Evolutionary conservation across 805 yeast genomes (phyloP).

Genomic region (Candida germanica): DNA sequence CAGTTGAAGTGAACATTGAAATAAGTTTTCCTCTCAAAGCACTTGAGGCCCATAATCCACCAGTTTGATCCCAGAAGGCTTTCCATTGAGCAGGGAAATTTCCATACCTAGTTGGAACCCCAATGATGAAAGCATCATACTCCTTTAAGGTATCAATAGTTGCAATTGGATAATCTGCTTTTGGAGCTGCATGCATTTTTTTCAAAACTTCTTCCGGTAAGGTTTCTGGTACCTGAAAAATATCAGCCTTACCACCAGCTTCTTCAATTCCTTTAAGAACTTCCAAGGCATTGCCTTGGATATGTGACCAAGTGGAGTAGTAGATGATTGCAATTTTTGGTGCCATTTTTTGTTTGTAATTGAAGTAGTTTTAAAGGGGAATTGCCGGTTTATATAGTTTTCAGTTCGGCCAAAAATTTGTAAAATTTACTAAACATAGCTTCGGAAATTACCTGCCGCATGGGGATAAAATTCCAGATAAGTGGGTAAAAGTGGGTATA

Average conservation of each 20-base stretch:
- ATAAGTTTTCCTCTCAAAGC: conserved; percentile 70
- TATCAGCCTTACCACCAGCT: conserved; percentile 64
- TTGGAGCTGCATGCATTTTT: conserved; percentile 16
- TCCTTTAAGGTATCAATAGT: conserved; percentile 53
- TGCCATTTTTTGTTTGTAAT: conserved; percentile 3
- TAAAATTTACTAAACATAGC: too few relatives aligned
- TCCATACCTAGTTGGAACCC: conserved; percentile 81
- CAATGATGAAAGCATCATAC: conserved; percentile 75
- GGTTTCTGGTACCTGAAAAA: conserved; percentile 69
- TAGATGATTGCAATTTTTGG: conserved; percentile 38
- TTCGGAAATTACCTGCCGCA: too few relatives aligned
- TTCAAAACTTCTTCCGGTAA: conserved; percentile 17
- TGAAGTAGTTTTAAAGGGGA: neutral
- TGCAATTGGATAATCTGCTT: conserved; percentile 51
- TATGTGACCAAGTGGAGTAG: conserved; percentile 80
- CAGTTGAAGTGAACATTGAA: conserved; percentile 71
- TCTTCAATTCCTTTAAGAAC: conserved; percentile 65
- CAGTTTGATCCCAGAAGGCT: conserved; percentile 76
- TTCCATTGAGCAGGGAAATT: conserved; percentile 75
- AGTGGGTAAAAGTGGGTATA: too few relatives aligned
- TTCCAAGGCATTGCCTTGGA: conserved; percentile 62
- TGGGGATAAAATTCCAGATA: too few relatives aligned
- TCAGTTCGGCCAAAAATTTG: too few relatives aligned
- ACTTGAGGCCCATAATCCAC: conserved; percentile 72
- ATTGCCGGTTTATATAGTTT: neutral